Conservation (phyloP, 805 yeast genomes). For the Candida pseudofarinosa region DNA sequence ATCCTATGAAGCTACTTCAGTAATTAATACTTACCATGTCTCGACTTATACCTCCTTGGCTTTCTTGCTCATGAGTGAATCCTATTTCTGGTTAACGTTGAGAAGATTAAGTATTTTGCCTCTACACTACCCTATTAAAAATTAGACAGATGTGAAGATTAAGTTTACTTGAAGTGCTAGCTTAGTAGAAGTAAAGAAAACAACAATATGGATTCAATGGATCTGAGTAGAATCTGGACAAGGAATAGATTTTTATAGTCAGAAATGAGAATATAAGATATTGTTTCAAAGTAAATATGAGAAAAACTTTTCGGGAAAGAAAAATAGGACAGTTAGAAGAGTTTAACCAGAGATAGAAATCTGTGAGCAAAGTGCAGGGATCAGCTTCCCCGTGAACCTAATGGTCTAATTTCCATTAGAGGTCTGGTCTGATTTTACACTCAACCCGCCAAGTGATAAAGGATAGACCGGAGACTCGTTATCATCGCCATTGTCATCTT, state of each 20-base stretch:
- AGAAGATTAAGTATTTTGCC: not conserved
- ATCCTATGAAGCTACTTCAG: not conserved
- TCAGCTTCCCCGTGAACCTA: no score
- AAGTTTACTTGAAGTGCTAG: no score
- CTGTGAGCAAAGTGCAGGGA: no score
- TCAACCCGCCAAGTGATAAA: constrained; percentile 43
- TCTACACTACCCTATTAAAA: not conserved
- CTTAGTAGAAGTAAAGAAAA: no score
- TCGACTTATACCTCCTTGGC: not conserved
- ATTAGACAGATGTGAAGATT: not conserved
- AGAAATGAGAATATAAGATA: not conserved
- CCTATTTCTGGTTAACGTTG: not conserved
- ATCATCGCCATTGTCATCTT: constrained; percentile 41
- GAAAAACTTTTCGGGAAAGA: not conserved
- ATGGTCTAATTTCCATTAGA: not conserved
- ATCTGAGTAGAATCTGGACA: no score
- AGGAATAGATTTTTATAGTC: no score
- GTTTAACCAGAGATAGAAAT: not conserved
- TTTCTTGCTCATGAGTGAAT: not conserved
- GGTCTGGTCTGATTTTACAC: not conserved
- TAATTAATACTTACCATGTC: not conserved
- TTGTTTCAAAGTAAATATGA: not conserved
- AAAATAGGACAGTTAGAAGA: not conserved
- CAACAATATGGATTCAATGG: no score
- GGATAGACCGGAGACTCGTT: constrained; percentile 38